Conservation (phyloP, 1,284 basidiomycete genomes). For the Sporisorium iseilematis-ciliati region DNA sequence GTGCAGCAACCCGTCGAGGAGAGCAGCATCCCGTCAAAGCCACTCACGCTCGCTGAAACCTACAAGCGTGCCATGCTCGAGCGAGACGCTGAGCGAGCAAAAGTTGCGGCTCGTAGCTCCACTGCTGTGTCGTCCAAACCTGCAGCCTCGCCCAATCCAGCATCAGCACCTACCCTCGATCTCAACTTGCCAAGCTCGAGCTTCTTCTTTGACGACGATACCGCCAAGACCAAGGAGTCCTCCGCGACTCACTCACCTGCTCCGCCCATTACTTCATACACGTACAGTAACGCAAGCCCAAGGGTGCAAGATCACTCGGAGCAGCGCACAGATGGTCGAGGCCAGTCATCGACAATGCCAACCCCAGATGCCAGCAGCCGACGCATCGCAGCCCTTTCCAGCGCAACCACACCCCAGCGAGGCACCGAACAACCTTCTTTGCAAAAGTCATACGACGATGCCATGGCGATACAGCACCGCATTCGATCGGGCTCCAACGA, state of each 20-base stretch:
- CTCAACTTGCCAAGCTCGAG: constrained; percentile 44
- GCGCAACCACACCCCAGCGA: constrained; percentile 9
- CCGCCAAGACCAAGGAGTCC: neutral
- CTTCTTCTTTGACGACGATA: constrained; percentile 31
- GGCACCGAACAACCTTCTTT: constrained; percentile 14
- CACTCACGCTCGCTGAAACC: constrained; percentile 33
- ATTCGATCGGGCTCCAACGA: constrained; percentile 8
- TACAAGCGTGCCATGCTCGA: constrained; percentile 46
- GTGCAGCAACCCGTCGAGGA: neutral
- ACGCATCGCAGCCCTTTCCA: constrained; percentile 11
- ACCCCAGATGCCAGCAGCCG: constrained; percentile 3
- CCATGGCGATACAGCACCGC: constrained; percentile 27
- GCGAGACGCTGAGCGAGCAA: constrained; percentile 29
- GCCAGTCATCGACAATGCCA: neutral
- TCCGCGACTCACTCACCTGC: constrained; percentile 1
- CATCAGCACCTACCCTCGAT: constrained; percentile 39
- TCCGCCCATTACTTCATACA: neutral
- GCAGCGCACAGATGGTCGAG: neutral
- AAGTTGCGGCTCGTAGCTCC: constrained; percentile 3
- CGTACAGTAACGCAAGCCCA: neutral
- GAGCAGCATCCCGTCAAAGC: constrained; percentile 10
- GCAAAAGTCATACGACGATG: constrained; percentile 29
- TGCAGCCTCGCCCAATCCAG: neutral
- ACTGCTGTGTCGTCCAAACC: neutral
- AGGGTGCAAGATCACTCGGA: neutral